Evolutionary conservation across 495 filamentous ascomycete genomes (phyloP), one percentile per base, ranked within the genome.

Genomic region (Tricharina praecox): DNA sequence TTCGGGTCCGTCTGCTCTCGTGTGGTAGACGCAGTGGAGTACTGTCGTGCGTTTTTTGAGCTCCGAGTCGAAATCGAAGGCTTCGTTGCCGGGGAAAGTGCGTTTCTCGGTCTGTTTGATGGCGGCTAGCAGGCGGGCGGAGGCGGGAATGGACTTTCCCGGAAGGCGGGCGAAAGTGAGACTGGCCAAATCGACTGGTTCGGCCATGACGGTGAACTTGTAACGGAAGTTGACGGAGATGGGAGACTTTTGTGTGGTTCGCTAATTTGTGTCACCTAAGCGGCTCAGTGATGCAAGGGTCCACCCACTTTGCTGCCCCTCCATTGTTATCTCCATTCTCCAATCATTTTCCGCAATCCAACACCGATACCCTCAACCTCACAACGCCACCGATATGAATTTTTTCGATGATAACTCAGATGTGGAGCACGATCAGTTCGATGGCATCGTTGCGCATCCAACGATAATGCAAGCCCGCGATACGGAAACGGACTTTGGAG

Each of bases 401-500:
- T n/a, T n/a, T n/a, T n/a, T n/a, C n/a, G n/a, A n/a, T n/a, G n/a
- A n/a, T n/a, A n/a, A n/a, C n/a, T n/a, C n/a, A n/a, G n/a, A n/a
- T n/a, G n/a, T n/a, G n/a, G n/a, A n/a, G n/a, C n/a, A n/a, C n/a
- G 61, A 63, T 13, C 60, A 52, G n/a, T 56, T 63, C 21, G 36
- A 48, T 21, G 53, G 49, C 20, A 41, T 61, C 15, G 40, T 61
- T 11, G 42, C 50, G 1, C 58, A 39, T 13, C 53, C 58, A 5
- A 53, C 57, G 32, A 56, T 56, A 3, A 48, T 61, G 10, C 24
- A 52, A n/a, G 74, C 85, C 5, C 70, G 70, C 13, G 77, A 73
- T 24, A 77, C 72, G 2, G 63, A 63, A 16, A 64, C 84, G 23
- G 71, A 78, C 36, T 92, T 97, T 53, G 73, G 79, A 34, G 81